phyloP scores from a whole-genome alignment of 495 filamentous ascomycete species.

The Podospora conica region DNA sequence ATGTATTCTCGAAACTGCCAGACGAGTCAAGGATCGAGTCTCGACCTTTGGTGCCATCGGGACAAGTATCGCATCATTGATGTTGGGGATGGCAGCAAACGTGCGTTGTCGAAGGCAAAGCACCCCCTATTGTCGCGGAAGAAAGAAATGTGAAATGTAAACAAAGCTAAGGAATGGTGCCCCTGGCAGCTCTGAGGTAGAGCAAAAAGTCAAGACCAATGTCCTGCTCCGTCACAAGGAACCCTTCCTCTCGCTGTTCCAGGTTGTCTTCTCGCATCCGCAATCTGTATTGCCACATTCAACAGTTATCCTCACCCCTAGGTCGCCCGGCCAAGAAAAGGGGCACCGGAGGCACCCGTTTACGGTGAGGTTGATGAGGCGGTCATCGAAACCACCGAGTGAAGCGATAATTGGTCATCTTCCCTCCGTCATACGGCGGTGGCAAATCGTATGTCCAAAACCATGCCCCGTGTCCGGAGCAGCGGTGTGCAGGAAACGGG shows the following conservation, averaged over 20 bases:
- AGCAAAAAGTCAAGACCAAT: no score
- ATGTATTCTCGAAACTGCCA: no score
- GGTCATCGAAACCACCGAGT: no score
- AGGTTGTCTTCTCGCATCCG: no score
- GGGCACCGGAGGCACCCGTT: neutral
- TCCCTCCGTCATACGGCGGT: neutral
- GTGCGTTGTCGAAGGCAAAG: neutral
- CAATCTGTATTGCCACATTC: no score
- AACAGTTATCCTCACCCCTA: neutral
- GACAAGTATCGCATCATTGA: no score
- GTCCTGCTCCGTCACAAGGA: neutral
- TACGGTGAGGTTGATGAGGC: neutral
- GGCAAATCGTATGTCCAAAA: neutral
- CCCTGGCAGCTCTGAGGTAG: neutral
- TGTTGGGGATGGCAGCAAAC: neutral
- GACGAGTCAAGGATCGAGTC: no score
- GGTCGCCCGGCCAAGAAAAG: neutral
- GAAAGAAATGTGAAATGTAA: neutral
- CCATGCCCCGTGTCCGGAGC: neutral
- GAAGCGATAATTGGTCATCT: no score
- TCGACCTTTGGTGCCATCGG: no score
- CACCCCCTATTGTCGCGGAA: neutral
- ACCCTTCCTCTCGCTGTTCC: no score
- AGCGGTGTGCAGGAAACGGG: neutral
- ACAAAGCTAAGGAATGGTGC: neutral